Evolutionary conservation across 2,329 filamentous ascomycete genomes (phyloP), one percentile per base, ranked within the genome.

Genomic region (Neonectria coccinea): DNA sequence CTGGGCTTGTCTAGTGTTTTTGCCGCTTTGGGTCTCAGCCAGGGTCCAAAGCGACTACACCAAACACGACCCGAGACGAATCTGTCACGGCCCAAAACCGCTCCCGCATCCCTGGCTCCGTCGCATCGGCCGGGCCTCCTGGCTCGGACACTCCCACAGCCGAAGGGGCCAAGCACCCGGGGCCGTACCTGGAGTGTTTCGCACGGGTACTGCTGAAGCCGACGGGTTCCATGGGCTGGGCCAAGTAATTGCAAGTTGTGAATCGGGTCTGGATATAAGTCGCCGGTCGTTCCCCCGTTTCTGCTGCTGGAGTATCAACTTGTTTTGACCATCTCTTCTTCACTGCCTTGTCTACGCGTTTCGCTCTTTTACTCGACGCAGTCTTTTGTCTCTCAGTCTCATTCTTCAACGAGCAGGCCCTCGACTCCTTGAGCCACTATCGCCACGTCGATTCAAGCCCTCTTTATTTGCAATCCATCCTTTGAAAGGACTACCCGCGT

Each of bases 351-450:
- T 59, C 57, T 59, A 60, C 62, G 64, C 60, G 56, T 68, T 70
- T 52, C 64, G 51, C 45, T 67, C 63, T 67, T 68, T 74, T 67
- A 54, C 61, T 68, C 55, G 53, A 36, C 60, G 67, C 66, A 62
- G 63, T 64, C 33, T 47, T 53, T 64, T 47, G 25, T 66, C 64
- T 64, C 62, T 56, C 64, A 59, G 52, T 64, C 67, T 54, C 58
- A 56, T 74, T 74, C 67, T 70, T 66, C 61, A n/a, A 84, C 87
- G 87, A 89, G 88, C 86, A 88, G 87, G 87, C 82, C 81, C 87
- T 89, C 87, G 84, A 82, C 61, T 45, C 79, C 78, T 73, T 76
- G 75, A 67, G 67, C 66, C 65, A 68, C 69, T 64, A 68, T 74
- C 70, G 62, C 63, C 70, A 67, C 56, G 54, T 63, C 67, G 63